A percentile compares a stretch with the other conserved stretches of the same genome.
phyloP scores from a whole-genome alignment of 768 basidiomycete species.

The Lactarius hengduanensis region DNA sequence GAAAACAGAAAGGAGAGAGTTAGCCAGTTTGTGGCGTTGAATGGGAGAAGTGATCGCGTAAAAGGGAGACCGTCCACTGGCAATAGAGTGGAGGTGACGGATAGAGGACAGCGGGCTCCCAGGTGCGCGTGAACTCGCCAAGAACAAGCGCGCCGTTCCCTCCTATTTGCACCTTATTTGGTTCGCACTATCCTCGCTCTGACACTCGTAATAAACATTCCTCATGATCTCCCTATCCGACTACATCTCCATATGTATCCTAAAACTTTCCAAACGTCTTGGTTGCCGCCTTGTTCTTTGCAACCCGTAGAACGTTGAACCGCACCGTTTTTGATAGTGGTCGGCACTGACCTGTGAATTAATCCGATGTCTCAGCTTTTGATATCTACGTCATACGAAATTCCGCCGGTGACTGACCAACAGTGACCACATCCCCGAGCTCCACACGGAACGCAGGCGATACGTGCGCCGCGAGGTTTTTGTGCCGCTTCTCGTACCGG shows the following conservation, averaged over 20 bases:
- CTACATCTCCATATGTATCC: conserved; percentile 27
- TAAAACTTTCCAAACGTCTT: conserved; percentile 97
- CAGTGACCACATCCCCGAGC: conserved; percentile 89
- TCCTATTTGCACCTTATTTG: conserved; percentile 29
- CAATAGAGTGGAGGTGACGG: conserved; percentile 14
- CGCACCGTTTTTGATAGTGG: conserved; percentile 98
- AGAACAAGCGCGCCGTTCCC: conserved; percentile 10
- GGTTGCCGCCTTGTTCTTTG: conserved; percentile 85
- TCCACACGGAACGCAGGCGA: conserved; percentile 99
- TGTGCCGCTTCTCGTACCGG: conserved; percentile 98
- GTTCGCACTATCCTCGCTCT: background rate
- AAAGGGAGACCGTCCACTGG: conserved; percentile 7
- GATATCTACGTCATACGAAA: background rate
- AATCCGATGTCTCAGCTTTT: conserved; percentile 14
- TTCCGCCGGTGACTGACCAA: conserved; percentile 59
- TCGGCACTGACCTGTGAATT: conserved; percentile 84
- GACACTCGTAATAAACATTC: conserved; percentile 28
- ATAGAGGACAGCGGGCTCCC: conserved; percentile 4
- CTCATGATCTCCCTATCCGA: conserved; percentile 33
- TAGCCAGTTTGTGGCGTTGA: conserved; percentile 63
- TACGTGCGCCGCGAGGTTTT: conserved; percentile 95
- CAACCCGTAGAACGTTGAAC: conserved; percentile 97
- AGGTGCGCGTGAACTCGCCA: conserved; percentile 3
- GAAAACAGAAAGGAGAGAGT: conserved; percentile 74
- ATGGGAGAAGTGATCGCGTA: conserved; percentile 11